Evolutionary conservation across 768 basidiomycete genomes (phyloP), one percentile per base, ranked within the genome.

Genomic region (Mycena epipterygia): DNA sequence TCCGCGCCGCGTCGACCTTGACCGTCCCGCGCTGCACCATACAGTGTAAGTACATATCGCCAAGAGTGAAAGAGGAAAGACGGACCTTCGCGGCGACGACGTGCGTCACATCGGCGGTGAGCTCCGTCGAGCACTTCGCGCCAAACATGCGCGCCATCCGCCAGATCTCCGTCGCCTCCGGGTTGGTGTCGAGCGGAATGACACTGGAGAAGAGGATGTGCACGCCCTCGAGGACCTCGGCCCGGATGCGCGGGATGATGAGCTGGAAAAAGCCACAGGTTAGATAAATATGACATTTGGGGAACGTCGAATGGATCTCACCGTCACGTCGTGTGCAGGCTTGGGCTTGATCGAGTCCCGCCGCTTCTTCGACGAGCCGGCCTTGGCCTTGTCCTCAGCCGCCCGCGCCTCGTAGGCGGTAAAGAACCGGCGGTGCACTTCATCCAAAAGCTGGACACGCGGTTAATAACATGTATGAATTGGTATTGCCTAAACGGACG

Each of bases 151-250:
- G 86, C 16, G 97, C 95, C 78, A 92, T 86, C 73, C 89, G 86
- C 95, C 95, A 97, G 57, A 95, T 89, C 75, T 96, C 95, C 58
- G 89, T 94, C 55, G 86, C 85, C 79, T 96, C 92, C 41, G 95
- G 93, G 64, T 83, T 85, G 4, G 90, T 91, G 75, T 95, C 93
- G n/a, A 97, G 88, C 5, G 97, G 96, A 64, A 99, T 96, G 44
- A 99, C 90, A 65, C 96, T 95, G 1, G 97, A 98, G 81, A 99
- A 99, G 39, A 97, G 85, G 35, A 99, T 88, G 76, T 93, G 90
- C 32, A 92, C 87, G 32, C 93, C 94, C 39, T 87, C 86, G n/a
- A 99, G 86, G 0, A 95, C 92, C 74, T 89, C 87, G 27, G 84
- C 78, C 61, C 97, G 92, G 80, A 97, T 86, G 62, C 85, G 84